Evolutionary conservation across 352 stramenopile species (phyloP), one percentile per base, ranked within the genome.

Genomic region (Pythium apleroticum): DNA sequence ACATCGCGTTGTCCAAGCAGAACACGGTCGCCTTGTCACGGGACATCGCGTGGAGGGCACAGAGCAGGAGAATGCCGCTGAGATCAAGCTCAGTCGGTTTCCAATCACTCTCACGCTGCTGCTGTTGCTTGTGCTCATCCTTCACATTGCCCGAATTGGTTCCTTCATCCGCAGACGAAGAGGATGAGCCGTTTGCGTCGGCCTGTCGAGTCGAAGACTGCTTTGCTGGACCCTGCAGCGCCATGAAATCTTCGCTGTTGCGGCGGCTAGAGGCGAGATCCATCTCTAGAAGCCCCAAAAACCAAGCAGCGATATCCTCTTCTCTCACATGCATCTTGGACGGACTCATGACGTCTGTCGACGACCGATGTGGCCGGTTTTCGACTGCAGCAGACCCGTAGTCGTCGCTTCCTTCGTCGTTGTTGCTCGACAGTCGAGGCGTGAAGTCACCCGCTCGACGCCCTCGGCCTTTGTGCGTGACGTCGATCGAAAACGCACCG

Each of bases 1-100:
- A 84, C 85, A 93, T 94, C 17, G 87, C 87, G 52, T 82, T 93
- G 62, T 96, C 87, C 35, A 96, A 76, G 45, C 80, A 92, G 45
- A 96, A 88, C 1, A 96, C 70, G 0, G 83, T 89, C 11, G 75
- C 74, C 15, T 75, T 72, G 27, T 90, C 73, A 10, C 86, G 85
- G 2, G 84, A 91, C 63, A 96, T 89, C 3, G 84, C 86, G 33
- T 94, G 76, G 10, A 96, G 71, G 9, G 80, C 82, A 57, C 81
- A 94, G 1, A 96, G 73, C 49, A 96, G 54, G 8, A 96, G 63
- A 50, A 94, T 88, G 3, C 87, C 87, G 14, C 81, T 87, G 12
- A 87, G 60, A 55, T 96, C 87, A 3, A 96, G 63, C 30, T 88
- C 80, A 0, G 58, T 72, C 5, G 84, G 84, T 48, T 63, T 80